phyloP scores from a whole-genome alignment of 73 alveolate species.

The Paraurostyla sp. region DNA sequence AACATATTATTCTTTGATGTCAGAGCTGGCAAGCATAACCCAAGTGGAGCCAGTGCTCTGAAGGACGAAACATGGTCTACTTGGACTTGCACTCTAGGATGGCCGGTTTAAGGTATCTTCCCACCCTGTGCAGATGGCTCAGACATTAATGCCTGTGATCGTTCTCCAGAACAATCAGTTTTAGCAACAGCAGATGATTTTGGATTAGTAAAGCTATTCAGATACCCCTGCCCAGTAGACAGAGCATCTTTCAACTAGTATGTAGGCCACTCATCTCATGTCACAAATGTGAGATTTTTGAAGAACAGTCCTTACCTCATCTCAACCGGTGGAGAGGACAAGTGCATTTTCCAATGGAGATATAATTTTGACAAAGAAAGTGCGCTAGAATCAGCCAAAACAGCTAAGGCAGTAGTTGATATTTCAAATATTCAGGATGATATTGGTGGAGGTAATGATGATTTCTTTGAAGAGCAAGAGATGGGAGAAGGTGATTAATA shows the following conservation, averaged over 20 bases:
- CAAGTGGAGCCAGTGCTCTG: conserved; percentile 87
- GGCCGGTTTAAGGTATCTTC: conserved; percentile 99
- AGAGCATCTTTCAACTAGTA: conserved; percentile 89
- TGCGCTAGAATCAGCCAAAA: conserved; percentile 69
- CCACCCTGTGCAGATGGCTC: conserved; percentile 97
- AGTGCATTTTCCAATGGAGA: conserved; percentile 97
- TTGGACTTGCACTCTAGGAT: conserved; percentile 89
- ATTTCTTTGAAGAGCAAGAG: conserved; percentile 82
- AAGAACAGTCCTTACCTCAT: conserved; percentile 86
- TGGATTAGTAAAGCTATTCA: conserved; percentile 95
- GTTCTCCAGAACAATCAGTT: conserved; percentile 91
- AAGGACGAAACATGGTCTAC: conserved; percentile 90
- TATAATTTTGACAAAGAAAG: conserved; percentile 82
- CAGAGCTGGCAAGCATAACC: conserved; percentile 86
- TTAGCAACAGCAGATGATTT: conserved; percentile 98
- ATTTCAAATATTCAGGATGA: conserved; percentile 66
- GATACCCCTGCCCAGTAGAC: conserved; percentile 88
- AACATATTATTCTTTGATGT: conserved; percentile 94
- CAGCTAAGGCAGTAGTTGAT: neutral
- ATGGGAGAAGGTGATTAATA: conserved; percentile 89
- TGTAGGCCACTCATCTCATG: conserved; percentile 98
- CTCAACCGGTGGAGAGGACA: conserved; percentile 98
- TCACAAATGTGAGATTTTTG: conserved; percentile 93
- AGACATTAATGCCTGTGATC: conserved; percentile 95
- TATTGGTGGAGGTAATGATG: conserved; percentile 75